phyloP scores from a whole-genome alignment of 495 filamentous ascomycete genomes.

The Jackrogersella minutella region DNA sequence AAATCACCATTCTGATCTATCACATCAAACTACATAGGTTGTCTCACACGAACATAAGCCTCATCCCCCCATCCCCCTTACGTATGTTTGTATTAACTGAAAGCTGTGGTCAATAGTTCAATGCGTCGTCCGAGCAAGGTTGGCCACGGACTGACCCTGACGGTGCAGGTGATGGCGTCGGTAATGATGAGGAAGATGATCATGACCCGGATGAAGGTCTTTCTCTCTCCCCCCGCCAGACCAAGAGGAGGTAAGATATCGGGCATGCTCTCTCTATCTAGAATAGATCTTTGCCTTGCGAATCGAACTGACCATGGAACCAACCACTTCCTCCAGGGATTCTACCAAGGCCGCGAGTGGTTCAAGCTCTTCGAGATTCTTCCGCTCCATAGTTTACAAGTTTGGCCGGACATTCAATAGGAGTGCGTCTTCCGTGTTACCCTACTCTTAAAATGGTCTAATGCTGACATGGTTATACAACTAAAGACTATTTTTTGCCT shows the following conservation, averaged over 20 bases:
- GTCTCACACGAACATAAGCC: neutral
- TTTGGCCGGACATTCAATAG: conserved; percentile 37
- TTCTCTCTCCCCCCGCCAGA: conserved; percentile 19
- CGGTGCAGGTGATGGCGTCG: conserved; percentile 11
- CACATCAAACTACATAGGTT: neutral
- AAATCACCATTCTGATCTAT: conserved; percentile 4
- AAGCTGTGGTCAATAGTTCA: conserved; percentile 26
- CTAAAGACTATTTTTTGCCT: conserved; percentile 32
- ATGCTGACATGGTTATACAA: conserved; percentile 15
- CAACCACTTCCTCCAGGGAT: conserved; percentile 3
- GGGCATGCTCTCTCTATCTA: neutral
- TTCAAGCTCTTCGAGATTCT: conserved; percentile 38
- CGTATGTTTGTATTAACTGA: neutral
- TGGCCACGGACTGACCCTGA: conserved; percentile 20
- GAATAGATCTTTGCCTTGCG: neutral
- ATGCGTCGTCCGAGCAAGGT: conserved; percentile 19
- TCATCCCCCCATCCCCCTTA: neutral
- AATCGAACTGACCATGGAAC: conserved; percentile 24
- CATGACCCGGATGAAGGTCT: conserved; percentile 17
- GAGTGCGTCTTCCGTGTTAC: conserved; percentile 22
- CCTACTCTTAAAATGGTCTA: neutral
- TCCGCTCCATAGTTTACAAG: conserved; percentile 38
- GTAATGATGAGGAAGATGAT: conserved; percentile 23
- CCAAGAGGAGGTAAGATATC: conserved; percentile 20
- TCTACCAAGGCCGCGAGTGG: conserved; percentile 23